Evolutionary conservation across 257 asterid genomes (phyloP), one percentile per base, ranked within the genome.

Genomic region (Nicotiana tabacum): DNA sequence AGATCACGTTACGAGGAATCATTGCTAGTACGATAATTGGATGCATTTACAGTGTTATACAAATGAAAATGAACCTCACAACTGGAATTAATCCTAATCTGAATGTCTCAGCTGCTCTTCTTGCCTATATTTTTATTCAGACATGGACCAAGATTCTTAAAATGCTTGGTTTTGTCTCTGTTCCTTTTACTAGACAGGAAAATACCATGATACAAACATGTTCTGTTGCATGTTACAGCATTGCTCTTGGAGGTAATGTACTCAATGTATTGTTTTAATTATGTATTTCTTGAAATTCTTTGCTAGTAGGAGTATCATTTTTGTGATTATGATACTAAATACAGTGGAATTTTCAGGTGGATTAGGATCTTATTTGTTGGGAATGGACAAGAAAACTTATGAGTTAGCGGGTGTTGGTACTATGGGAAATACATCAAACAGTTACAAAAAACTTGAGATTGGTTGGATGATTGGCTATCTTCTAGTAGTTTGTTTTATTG

Each of bases 201-300:
- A 95, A 95, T 33, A 92, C 97, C n/a, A 92, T 95, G 96, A 93
- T 95, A 21, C 98, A 92, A 66, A 95, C 99, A 27, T 92, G 94
- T 86, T 87, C 91, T 32, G 99, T 95, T 72, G 99, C 99, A 7
- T 95, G 99, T 78, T 95, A 95, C 51, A 90, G 92, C 76, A 92
- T 95, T 82, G 91, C 97, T 1, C 82, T 90, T 81, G 94, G 97
- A 92, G 99, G 99, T 91, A 64, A 37, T 2, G 21, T 29, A 77
- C 27, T 33, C 12, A 7, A 15, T 37, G 39, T 80, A 16, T 62
- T 60, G 58, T 79, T 80, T 33, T 24, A 17, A 16, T 39, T 69
- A n/a, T n/a, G 17, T 18, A 4, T 37, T 35, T 68, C 10, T 8
- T 0, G n/a, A 39, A 0, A 18, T 69, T n/a, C 21, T 15, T 29